Evolutionary conservation across 768 basidiomycete species (phyloP).

Genomic region (Suillus occidentalis): DNA sequence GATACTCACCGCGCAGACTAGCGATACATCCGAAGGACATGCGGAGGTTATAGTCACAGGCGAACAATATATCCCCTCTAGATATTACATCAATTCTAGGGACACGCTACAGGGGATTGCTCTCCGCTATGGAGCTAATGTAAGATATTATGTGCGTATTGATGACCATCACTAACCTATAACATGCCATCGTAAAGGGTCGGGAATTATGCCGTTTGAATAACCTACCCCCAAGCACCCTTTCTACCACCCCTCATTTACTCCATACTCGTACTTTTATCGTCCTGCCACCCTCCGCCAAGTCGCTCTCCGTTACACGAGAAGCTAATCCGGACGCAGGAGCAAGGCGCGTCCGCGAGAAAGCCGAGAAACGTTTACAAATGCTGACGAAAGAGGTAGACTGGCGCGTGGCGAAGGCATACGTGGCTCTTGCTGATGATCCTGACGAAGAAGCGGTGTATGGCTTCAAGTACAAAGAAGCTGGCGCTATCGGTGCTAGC

Average conservation of each 20-base stretch:
- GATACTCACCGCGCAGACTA: neutral
- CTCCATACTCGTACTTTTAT: constrained; percentile 67
- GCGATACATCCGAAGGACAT: constrained; percentile 5
- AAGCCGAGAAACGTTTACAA: constrained; percentile 62
- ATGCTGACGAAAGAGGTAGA: constrained; percentile 69
- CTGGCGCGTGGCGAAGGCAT: constrained; percentile 63
- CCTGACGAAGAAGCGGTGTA: constrained; percentile 22
- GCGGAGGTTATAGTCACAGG: neutral
- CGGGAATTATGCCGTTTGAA: constrained; percentile 65
- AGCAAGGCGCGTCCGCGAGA: constrained; percentile 47
- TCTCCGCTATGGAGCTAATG: constrained; percentile 59
- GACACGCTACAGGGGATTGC: constrained; percentile 70
- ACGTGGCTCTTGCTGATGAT: constrained; percentile 63
- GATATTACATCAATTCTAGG: constrained; percentile 53
- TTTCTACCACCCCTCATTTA: constrained; percentile 71
- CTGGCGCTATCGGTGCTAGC: constrained; percentile 15
- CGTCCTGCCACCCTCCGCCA: constrained; percentile 46
- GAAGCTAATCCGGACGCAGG: constrained; percentile 40
- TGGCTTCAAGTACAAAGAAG: constrained; percentile 27
- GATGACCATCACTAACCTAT: neutral
- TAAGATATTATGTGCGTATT: constrained; percentile 34
- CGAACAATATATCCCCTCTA: constrained; percentile 22
- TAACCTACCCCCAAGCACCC: constrained; percentile 59
- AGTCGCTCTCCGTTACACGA: constrained; percentile 28
- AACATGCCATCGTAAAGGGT: constrained; percentile 36